phyloP scores from a whole-genome alignment of 225 moss, liverwort and hornwort species.

The Asterella californica region DNA sequence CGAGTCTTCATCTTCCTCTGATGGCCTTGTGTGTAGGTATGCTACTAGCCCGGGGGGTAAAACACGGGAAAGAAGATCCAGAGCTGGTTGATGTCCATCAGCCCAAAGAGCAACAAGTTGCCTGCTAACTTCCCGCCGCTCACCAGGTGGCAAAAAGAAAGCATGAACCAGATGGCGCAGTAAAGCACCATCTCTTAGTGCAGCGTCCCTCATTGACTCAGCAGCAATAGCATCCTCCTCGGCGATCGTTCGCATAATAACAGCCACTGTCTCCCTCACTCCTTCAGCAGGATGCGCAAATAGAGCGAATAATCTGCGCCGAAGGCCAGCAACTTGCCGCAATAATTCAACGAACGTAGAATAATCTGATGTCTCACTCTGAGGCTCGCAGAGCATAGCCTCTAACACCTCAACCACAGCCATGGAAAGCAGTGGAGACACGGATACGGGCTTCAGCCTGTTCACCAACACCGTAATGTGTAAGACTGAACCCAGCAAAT shows the following conservation, averaged over 20 bases:
- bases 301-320: constrained; percentile 75
- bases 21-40: constrained; percentile 68
- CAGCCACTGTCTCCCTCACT: constrained; percentile 90
- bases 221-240: constrained; percentile 95
- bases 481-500: constrained; percentile 60
- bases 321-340: constrained; percentile 79
- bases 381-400: constrained; percentile 93
- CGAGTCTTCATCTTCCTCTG: constrained; percentile 64
- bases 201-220: constrained; percentile 93
- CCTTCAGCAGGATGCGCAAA: constrained; percentile 96
- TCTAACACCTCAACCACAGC: constrained; percentile 81
- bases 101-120: constrained; percentile 95
- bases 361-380: constrained; percentile 78
- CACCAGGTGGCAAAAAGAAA: constrained; percentile 68
- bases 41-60: constrained; percentile 87
- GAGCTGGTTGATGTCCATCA: constrained; percentile 87
- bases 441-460: constrained; percentile 67
- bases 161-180: constrained; percentile 85
- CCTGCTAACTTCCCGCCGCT: constrained; percentile 83
- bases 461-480: constrained; percentile 75
- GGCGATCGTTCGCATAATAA: constrained; percentile 92
- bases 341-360: constrained; percentile 82
- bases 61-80: constrained; percentile 78
- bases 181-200: constrained; percentile 83
- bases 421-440: constrained; percentile 88